Evolutionary conservation across 805 yeast genomes (phyloP).

Genomic region (Saccharomycopsis sp.): DNA sequence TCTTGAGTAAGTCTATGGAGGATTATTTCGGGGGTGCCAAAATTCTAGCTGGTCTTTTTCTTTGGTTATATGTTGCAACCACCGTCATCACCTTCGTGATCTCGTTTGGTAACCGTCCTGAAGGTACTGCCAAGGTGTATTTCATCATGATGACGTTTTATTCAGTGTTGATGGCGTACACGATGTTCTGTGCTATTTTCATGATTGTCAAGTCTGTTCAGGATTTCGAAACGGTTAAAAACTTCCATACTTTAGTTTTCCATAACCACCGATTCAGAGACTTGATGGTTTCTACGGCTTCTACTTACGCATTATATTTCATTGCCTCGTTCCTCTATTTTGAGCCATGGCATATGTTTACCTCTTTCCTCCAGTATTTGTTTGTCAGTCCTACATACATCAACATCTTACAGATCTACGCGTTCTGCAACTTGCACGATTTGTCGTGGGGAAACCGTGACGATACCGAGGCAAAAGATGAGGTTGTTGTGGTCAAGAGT

Average conservation of each 20-base stretch:
- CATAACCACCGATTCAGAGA: constrained; percentile 74
- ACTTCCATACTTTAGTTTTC: constrained; percentile 40
- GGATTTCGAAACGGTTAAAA: constrained; percentile 32
- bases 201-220: constrained; percentile 70
- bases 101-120: constrained; percentile 90
- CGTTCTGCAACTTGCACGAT: constrained; percentile 94
- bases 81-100: constrained; percentile 80
- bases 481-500: constrained; percentile 26
- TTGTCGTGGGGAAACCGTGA: constrained; percentile 98
- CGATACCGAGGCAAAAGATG: constrained; percentile 33
- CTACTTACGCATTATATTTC: constrained; percentile 79
- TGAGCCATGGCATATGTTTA: constrained; percentile 90
- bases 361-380: constrained; percentile 79
- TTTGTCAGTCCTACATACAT: constrained; percentile 83
- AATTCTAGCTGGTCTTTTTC: constrained; percentile 66
- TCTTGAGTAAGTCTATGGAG: constrained; percentile 75
- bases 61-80: constrained; percentile 81
- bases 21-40: constrained; percentile 67
- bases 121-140: constrained; percentile 80
- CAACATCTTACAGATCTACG: constrained; percentile 87
- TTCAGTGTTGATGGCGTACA: constrained; percentile 82
- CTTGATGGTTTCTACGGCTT: constrained; percentile 73
- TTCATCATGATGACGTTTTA: constrained; percentile 68
- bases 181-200: constrained; percentile 80
- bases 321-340: constrained; percentile 73